Conservation (phyloP, 805 yeast species). For the Maudiozyma turicensis region DNA sequence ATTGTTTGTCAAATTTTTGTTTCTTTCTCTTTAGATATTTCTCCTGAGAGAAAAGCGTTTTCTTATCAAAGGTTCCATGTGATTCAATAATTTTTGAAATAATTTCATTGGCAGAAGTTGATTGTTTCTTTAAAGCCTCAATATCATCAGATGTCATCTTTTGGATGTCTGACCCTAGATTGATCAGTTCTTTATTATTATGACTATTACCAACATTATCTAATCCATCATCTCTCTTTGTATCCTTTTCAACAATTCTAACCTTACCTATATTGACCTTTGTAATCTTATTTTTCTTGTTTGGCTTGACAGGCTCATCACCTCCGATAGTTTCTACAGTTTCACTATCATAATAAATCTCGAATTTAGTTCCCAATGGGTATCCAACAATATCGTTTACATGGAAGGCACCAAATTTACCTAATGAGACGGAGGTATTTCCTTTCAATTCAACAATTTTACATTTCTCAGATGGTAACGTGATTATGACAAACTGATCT, state of each 20-base stretch:
- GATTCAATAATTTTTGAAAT: conserved; percentile 74
- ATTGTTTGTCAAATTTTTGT: conserved; percentile 78
- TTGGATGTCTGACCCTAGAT: conserved; percentile 65
- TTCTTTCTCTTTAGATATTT: conserved; percentile 87
- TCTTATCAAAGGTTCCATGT: conserved; percentile 79
- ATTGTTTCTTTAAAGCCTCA: conserved; percentile 66
- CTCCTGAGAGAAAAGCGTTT: conserved; percentile 83
- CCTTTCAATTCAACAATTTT: conserved; percentile 60
- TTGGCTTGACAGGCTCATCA: conserved; percentile 6
- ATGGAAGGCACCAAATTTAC: conserved; percentile 83
- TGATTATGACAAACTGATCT: conserved; percentile 43
- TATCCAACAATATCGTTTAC: conserved; percentile 69
- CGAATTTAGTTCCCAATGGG: conserved; percentile 84
- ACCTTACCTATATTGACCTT: conserved; percentile 15
- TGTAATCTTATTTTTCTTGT: conserved; percentile 16
- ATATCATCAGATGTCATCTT: conserved; percentile 70
- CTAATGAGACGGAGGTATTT: conserved; percentile 58
- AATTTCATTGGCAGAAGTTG: conserved; percentile 64
- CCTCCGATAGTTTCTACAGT: background rate
- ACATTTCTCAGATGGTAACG: conserved; percentile 73
- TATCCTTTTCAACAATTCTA: conserved; percentile 11
- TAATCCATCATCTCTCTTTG: conserved; percentile 17
- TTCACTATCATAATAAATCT: conserved; percentile 42
- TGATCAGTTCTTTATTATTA: conserved; percentile 54
- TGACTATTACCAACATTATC: conserved; percentile 37